Conservation (phyloP, 345 rosid species). For the Sapria himalayana region DNA sequence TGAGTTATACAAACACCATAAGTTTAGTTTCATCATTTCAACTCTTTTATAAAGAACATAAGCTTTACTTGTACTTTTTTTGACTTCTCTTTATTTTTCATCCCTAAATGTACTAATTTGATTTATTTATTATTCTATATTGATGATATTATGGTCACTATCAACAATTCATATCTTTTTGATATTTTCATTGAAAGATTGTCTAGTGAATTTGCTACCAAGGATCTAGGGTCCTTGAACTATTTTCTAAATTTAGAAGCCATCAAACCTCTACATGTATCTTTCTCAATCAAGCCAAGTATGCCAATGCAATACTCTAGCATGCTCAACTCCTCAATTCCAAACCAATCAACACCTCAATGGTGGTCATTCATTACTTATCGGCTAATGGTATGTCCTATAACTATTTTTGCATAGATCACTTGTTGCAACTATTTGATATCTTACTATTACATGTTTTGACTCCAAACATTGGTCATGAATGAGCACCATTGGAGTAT, state of each 20-base stretch:
- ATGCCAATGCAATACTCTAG: neutral
- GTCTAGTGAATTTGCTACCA: neutral
- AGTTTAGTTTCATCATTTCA: no score
- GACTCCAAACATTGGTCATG: no score
- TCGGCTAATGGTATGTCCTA: neutral
- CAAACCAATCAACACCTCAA: neutral
- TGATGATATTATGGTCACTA: no score
- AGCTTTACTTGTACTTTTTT: no score
- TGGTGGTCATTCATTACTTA: neutral
- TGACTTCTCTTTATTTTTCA: no score
- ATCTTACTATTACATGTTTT: neutral
- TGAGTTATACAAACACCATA: no score
- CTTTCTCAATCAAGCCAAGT: slow-evolving; percentile 3
- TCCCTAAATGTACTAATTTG: no score
- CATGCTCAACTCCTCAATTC: neutral
- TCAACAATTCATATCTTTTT: neutral
- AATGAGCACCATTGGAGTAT: no score
- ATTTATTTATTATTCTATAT: no score
- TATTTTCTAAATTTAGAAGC: neutral
- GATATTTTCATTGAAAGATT: neutral
- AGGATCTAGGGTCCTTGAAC: neutral
- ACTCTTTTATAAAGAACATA: no score
- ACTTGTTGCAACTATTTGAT: neutral
- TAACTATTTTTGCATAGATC: neutral
- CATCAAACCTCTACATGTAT: neutral